A percentile compares a stretch with the other conserved stretches of the same genome.
Conservation (phyloP, 2,329 filamentous ascomycete species). For the Ploettnerulaceae sp. region DNA sequence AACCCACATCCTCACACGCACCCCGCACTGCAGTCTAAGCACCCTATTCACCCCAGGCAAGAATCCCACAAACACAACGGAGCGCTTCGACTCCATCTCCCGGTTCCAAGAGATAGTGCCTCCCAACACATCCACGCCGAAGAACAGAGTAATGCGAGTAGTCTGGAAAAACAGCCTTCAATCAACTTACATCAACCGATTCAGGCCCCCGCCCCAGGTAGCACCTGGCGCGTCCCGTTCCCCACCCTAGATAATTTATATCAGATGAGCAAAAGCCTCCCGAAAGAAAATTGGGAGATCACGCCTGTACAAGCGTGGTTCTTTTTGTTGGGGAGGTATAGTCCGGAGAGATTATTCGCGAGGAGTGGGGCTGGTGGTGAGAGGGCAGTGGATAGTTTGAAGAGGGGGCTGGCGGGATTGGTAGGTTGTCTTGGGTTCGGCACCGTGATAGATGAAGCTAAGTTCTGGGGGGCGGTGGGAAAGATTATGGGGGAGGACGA, state of each 20-base stretch:
- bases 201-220: background rate
- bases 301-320: constrained; percentile 34
- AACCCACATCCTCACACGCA: constrained; percentile 20
- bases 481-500: constrained; percentile 12
- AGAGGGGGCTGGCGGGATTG: constrained; percentile 20
- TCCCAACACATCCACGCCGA: no score
- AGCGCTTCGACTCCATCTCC: background rate
- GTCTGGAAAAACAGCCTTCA: no score
- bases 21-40: background rate
- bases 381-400: constrained; percentile 16
- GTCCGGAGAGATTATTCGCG: constrained; percentile 7
- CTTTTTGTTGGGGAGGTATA: constrained; percentile 19
- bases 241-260: constrained; percentile 15
- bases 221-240: constrained; percentile 4
- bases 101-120: background rate
- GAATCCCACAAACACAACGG: no score
- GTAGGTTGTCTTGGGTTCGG: constrained; percentile 29
- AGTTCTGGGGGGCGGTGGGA: constrained; percentile 27
- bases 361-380: background rate
- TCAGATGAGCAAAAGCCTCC: constrained; percentile 21
- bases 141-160: no score
- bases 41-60: background rate
- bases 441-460: constrained; percentile 26
- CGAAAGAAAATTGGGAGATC: constrained; percentile 27
- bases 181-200: background rate